Percentiles rank a stretch among this genome's conserved stretches.
These are phyloP conservation scores for Rusavskia elegans DNA, from an alignment of 495 filamentous ascomycete genomes.

Conservation along the genomic window DNA sequence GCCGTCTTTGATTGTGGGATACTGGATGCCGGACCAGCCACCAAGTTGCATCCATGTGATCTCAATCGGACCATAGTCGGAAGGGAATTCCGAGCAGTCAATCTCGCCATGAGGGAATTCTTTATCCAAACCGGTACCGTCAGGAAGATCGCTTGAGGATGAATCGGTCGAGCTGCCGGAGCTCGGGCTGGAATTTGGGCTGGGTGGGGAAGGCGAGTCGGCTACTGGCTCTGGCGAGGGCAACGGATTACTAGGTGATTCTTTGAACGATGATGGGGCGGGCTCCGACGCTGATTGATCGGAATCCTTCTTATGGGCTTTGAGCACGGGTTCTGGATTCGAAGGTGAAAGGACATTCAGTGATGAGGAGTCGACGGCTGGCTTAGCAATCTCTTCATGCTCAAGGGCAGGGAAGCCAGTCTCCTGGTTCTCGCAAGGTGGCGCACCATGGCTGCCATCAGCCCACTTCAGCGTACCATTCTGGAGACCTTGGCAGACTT, in stretches of 20 bases:
- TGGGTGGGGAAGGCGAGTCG: background rate
- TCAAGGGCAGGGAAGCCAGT: background rate
- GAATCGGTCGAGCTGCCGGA: background rate
- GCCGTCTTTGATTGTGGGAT: slow-evolving; percentile 23
- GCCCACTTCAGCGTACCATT: slow-evolving; percentile 32
- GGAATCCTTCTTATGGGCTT: too few relatives aligned
- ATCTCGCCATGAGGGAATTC: slow-evolving; percentile 68
- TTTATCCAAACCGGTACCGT: slow-evolving; percentile 39
- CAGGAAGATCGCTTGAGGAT: slow-evolving; percentile 1
- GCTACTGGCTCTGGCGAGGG: background rate
- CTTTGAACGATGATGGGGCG: background rate
- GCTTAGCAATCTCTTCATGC: background rate
- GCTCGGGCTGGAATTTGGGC: background rate
- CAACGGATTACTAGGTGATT: background rate
- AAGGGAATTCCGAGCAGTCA: slow-evolving; percentile 60
- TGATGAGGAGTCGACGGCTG: background rate
- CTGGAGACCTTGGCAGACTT: slow-evolving; percentile 47
- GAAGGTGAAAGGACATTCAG: background rate
- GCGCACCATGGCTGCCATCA: slow-evolving; percentile 13
- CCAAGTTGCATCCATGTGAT: slow-evolving; percentile 49
- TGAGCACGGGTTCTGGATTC: background rate
- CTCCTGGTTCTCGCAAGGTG: background rate
- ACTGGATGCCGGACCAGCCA: slow-evolving; percentile 75
- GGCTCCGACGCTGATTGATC: background rate
- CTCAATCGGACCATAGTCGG: slow-evolving; percentile 62